phyloP scores from a whole-genome alignment of 345 rosid genomes.

The Sonneratia alba region DNA sequence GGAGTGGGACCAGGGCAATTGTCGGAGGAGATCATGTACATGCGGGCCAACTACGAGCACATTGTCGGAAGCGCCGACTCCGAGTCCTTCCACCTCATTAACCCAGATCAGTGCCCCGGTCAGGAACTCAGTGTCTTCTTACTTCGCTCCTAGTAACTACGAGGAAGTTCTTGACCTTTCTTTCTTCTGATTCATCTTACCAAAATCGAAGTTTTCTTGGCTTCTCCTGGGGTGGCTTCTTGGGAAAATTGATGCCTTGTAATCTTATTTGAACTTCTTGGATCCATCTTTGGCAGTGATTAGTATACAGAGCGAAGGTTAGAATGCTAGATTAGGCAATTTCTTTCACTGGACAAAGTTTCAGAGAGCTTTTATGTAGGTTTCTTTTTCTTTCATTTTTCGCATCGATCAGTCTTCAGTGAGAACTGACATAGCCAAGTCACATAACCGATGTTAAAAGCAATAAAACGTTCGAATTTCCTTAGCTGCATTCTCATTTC shows the following conservation, averaged over 20 bases:
- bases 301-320: background rate
- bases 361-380: background rate
- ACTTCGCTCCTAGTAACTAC: conserved; percentile 33
- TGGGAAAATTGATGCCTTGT: background rate
- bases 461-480: background rate
- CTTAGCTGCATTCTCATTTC: background rate
- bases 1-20: conserved; percentile 19
- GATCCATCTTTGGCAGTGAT: background rate
- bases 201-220: background rate
- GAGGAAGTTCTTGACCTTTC: background rate
- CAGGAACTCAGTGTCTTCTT: conserved; percentile 86
- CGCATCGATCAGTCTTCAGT: background rate
- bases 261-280: background rate
- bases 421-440: background rate
- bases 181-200: background rate
- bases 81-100: conserved; percentile 78
- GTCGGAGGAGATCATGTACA: conserved; percentile 61
- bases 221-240: background rate
- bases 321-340: background rate
- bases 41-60: conserved; percentile 83
- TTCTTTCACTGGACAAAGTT: background rate
- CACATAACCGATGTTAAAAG: background rate
- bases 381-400: background rate
- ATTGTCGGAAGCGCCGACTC: conserved; percentile 59
- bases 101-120: conserved; percentile 56